A percentile compares a stretch with the other conserved stretches of the same genome.
These are phyloP conservation scores for Nicotiana attenuata DNA, from an alignment of 257 asterid genomes.

Conservation along the genomic window DNA sequence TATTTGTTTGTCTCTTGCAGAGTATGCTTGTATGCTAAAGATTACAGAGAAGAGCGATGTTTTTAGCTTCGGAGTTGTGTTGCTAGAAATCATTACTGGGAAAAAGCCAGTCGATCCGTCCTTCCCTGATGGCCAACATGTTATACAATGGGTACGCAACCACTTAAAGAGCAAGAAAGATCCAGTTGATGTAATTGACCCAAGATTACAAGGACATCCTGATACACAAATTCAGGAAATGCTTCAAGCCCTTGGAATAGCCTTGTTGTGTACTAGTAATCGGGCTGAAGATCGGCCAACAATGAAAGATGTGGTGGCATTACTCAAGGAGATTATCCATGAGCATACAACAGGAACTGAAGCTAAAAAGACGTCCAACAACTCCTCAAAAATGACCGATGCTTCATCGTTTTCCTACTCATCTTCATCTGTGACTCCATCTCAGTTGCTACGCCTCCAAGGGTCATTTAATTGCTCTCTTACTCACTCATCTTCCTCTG, in stretches of 20 bases:
- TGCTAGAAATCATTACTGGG: conserved; percentile 67
- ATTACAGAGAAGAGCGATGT: conserved; percentile 75
- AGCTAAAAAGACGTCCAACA: conserved; percentile 36
- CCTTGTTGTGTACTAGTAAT: conserved; percentile 72
- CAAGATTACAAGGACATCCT: conserved; percentile 59
- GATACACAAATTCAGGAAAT: conserved; percentile 77
- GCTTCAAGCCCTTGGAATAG: conserved; percentile 78
- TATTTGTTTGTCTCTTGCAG: conserved; percentile 26
- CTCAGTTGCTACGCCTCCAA: conserved; percentile 53
- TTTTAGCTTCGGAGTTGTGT: conserved; percentile 70
- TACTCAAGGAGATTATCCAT: conserved; percentile 61
- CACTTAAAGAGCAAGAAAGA: conserved; percentile 52
- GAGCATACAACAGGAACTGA: conserved; percentile 35
- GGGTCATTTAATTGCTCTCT: conserved; percentile 57
- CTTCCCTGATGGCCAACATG: conserved; percentile 62
- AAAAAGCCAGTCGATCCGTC: conserved; percentile 67
- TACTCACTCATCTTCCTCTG: conserved; percentile 55
- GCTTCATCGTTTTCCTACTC: conserved; percentile 33
- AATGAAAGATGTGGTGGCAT: conserved; percentile 78
- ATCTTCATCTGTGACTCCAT: conserved; percentile 48
- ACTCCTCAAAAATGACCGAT: conserved; percentile 21
- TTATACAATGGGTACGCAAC: conserved; percentile 69
- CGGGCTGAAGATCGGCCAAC: conserved; percentile 67
- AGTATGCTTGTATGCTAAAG: conserved; percentile 59
- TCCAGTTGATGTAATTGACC: conserved; percentile 55